Conservation (phyloP, 73 alveolate genomes). For the Uronychia setigera region DNA sequence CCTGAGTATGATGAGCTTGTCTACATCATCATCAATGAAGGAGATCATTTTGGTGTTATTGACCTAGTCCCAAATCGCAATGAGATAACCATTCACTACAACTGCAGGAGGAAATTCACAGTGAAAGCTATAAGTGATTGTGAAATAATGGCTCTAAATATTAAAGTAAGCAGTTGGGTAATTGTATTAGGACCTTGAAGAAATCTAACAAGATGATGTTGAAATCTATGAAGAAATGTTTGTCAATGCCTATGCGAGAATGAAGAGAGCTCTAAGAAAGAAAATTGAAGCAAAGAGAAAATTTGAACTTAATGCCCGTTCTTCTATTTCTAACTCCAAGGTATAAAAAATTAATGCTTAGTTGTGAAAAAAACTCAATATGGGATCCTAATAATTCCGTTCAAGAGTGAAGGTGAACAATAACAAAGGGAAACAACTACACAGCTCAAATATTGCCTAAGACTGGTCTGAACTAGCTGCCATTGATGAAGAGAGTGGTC, state of each 20-base stretch:
- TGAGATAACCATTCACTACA: background rate
- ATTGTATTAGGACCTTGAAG: constrained; percentile 15
- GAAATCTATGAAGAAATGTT: constrained; percentile 29
- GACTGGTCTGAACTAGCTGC: background rate
- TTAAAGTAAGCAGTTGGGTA: background rate
- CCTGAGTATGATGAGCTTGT: constrained; percentile 29
- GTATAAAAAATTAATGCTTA: background rate
- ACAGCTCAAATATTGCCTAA: background rate
- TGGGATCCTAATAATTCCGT: background rate
- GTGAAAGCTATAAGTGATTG: constrained; percentile 35
- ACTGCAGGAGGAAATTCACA: constrained; percentile 19
- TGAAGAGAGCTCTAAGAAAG: constrained; percentile 10
- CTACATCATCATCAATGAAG: constrained; percentile 34
- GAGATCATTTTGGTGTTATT: constrained; percentile 38
- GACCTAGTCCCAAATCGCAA: constrained; percentile 19
- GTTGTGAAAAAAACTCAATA: background rate
- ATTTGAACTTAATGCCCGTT: background rate
- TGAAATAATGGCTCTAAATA: constrained; percentile 2
- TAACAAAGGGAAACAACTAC: too few species aligned
- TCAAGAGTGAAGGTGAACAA: too few species aligned
- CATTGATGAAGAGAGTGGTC: background rate
- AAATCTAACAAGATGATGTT: constrained; percentile 14
- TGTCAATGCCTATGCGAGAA: constrained; percentile 14
- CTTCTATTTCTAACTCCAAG: background rate
- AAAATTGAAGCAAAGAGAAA: constrained; percentile 28